Evolutionary conservation across 108 stramenopile genomes (phyloP).

Genomic region (Nitzschia inconspicua): DNA sequence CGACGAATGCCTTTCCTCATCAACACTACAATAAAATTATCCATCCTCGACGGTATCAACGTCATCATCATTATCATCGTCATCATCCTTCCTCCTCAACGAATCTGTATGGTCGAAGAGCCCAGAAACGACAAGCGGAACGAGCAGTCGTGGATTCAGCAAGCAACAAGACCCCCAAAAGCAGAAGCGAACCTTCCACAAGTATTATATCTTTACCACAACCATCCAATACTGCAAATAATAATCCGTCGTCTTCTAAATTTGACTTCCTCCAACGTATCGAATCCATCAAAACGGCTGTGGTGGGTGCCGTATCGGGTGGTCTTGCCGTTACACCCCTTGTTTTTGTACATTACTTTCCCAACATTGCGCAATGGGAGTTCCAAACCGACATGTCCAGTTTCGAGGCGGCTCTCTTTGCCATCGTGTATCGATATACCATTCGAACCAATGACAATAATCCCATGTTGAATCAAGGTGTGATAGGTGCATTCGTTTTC

Average conservation of each 20-base stretch:
- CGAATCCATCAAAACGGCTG: conserved; percentile 65
- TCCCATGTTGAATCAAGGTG: conserved; percentile 69
- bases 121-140: neutral
- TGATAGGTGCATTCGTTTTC: conserved; percentile 71
- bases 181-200: neutral
- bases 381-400: conserved; percentile 74
- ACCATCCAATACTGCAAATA: neutral
- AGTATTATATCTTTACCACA: neutral
- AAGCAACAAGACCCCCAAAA: too few species aligned
- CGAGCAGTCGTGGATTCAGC: too few species aligned
- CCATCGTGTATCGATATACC: conserved; percentile 79
- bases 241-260: conserved; percentile 3
- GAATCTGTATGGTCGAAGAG: neutral
- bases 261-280: conserved; percentile 70
- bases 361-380: conserved; percentile 59
- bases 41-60: neutral
- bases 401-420: conserved; percentile 66
- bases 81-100: neutral
- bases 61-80: neutral
- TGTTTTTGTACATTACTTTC: conserved; percentile 44
- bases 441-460: conserved; percentile 62
- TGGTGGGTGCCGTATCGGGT: conserved; percentile 58
- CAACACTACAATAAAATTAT: neutral
- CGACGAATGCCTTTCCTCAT: conserved; percentile 35
- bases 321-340: conserved; percentile 56